phyloP scores from a whole-genome alignment of 768 basidiomycete species.

The Podaxis mareebaensis region DNA sequence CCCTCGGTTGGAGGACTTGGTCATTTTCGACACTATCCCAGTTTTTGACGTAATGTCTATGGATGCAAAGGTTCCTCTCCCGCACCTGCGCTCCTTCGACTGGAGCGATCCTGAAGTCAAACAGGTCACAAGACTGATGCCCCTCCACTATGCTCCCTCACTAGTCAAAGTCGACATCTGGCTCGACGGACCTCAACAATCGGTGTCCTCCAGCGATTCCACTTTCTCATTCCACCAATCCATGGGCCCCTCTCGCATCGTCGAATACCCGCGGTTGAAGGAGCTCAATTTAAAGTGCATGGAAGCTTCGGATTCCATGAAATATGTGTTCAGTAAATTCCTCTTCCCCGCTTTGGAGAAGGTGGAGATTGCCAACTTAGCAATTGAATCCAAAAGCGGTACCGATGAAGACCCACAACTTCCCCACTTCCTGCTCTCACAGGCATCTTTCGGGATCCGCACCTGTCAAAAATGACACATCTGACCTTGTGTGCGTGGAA shows the following conservation, averaged over 20 bases:
- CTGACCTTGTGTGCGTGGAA: constrained; percentile 50
- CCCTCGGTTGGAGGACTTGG: constrained; percentile 42
- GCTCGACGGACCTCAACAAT: constrained; percentile 32
- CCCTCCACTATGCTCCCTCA: constrained; percentile 38
- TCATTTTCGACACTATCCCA: constrained; percentile 42
- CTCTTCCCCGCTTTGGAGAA: constrained; percentile 44
- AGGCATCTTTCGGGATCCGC: constrained; percentile 57
- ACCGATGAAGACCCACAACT: constrained; percentile 19
- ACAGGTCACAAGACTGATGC: constrained; percentile 45
- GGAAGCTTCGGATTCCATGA: constrained; percentile 36
- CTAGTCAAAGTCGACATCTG: constrained; percentile 46
- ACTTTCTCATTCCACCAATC: constrained; percentile 20
- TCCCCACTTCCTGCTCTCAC: constrained; percentile 49
- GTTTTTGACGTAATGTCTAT: constrained; percentile 32
- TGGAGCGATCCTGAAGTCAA: constrained; percentile 47
- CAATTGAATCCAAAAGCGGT: constrained; percentile 23
- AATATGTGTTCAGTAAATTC: constrained; percentile 42
- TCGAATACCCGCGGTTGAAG: constrained; percentile 35
- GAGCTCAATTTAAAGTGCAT: constrained; percentile 45
- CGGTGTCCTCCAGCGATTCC: constrained; percentile 15
- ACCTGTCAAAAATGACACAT: constrained; percentile 48
- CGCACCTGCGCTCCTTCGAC: constrained; percentile 41
- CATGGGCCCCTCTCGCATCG: constrained; percentile 17
- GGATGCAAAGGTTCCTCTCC: constrained; percentile 32
- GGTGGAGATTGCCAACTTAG: constrained; percentile 43